Base-by-base conservation (phyloP, 305 asterid species). In the Rubia peregrina region DNA sequence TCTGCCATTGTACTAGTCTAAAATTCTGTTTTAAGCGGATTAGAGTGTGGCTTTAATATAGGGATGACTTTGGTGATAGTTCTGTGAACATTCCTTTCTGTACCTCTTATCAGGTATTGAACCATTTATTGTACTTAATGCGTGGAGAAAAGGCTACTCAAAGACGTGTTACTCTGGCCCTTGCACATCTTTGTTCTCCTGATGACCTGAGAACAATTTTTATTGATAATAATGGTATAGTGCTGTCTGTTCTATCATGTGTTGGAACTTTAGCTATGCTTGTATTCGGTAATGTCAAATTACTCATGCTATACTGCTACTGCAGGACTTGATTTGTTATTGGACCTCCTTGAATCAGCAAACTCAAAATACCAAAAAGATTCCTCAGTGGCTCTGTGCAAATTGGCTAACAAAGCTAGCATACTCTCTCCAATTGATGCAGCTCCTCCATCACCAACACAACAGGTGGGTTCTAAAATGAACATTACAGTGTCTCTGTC, bases 381-480 rank as follows among this genome's bases (percentile, higher is more conserved):
- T 72, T 82, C 89, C 77, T 90, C 98, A 33, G 73, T 85, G 77
- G 99, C 99, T 67, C 75, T 95, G 71, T 89, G 89, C 84, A 89
- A 83, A 78, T 77, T 95, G 83, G 90, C 96, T 53, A 80, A 80
- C 74, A 92, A 90, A 86, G 95, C 90, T 7, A 89, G 84, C 83
- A 84, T 94, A 55, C 92, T 88, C 72, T 92, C 97, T 76, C 89
- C 95, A 41, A 74, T 87, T 44, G 98, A 95, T 83, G 95, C 98
- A 36, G 98, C 98, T 80, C 99, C 99, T 76, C 98, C 95, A 43
- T 95, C 99, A 66, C 99, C 98, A 44, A 73, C 76, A 73, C 92
- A 96, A 68, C 96, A 95, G 97, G 99, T 95, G 57, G 44, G 61
- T 33, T 33, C 0, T 17, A 0, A n/a, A 40, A 51, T 51, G 24